phyloP scores from a whole-genome alignment of 2,329 filamentous ascomycete species.

The Cladobotryum protrusum region DNA sequence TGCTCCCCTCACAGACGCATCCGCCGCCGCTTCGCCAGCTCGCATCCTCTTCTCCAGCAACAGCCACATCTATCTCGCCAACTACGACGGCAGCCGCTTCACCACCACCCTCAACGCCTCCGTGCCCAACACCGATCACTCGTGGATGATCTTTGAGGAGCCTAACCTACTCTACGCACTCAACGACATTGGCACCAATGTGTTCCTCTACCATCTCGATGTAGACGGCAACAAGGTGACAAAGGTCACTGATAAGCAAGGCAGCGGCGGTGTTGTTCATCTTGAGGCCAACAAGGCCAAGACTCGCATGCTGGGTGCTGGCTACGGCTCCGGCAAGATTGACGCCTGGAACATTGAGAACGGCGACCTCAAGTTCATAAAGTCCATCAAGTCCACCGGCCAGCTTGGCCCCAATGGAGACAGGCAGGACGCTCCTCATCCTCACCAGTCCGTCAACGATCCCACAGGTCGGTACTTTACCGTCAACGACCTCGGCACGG shows the following conservation, averaged over 20 bases:
- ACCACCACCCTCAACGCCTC: slow-evolving; percentile 26
- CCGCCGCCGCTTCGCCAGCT: neutral
- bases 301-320: slow-evolving; percentile 39
- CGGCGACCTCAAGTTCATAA: slow-evolving; percentile 32
- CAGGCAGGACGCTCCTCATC: slow-evolving; percentile 29
- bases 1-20: neutral
- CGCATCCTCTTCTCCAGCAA: slow-evolving; percentile 35
- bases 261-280: slow-evolving; percentile 40
- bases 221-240: slow-evolving; percentile 20
- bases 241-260: slow-evolving; percentile 22
- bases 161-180: slow-evolving; percentile 39
- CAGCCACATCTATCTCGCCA: slow-evolving; percentile 33
- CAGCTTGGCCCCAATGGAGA: slow-evolving; percentile 24
- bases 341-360: slow-evolving; percentile 41
- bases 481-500: slow-evolving; percentile 44
- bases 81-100: slow-evolving; percentile 37
- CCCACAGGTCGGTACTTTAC: slow-evolving; percentile 44
- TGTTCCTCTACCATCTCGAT: slow-evolving; percentile 36
- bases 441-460: slow-evolving; percentile 44
- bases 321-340: slow-evolving; percentile 35
- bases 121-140: slow-evolving; percentile 32
- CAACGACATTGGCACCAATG: slow-evolving; percentile 38
- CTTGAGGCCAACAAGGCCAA: slow-evolving; percentile 40
- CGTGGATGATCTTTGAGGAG: slow-evolving; percentile 40
- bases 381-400: slow-evolving; percentile 30